phyloP scores from a whole-genome alignment of 73 alveolate genomes.

The Uronychia binucleata region DNA sequence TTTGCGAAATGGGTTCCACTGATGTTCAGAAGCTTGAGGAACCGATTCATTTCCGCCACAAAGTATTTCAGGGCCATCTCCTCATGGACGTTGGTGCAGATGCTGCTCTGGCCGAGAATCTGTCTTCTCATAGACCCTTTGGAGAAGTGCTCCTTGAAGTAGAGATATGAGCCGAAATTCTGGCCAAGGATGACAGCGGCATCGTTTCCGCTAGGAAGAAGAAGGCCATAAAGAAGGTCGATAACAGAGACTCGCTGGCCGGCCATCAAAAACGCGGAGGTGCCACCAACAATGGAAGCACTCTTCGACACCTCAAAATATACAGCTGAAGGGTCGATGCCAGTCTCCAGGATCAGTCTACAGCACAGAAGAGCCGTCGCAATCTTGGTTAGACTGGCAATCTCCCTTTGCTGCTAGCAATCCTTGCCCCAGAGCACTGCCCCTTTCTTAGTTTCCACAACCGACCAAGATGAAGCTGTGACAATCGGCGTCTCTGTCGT shows the following conservation, averaged over 20 bases:
- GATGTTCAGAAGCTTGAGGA: slow-evolving; percentile 22
- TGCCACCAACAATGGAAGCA: slow-evolving; percentile 9
- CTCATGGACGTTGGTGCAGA: neutral
- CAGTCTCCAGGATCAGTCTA: neutral
- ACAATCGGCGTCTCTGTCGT: neutral
- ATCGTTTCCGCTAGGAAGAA: slow-evolving; percentile 27
- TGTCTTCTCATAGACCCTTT: neutral
- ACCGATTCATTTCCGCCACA: slow-evolving; percentile 58
- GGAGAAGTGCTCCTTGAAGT: neutral
- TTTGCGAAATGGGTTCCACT: slow-evolving; percentile 35
- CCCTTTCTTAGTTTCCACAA: slow-evolving; percentile 8
- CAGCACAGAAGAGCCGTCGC: neutral
- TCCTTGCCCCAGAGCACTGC: slow-evolving; percentile 14
- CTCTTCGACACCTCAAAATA: slow-evolving; percentile 4
- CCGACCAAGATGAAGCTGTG: slow-evolving; percentile 3
- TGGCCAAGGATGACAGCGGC: neutral
- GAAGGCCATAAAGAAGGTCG: slow-evolving; percentile 18
- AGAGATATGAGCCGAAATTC: neutral
- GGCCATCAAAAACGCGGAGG: slow-evolving; percentile 7
- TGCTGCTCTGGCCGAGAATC: neutral
- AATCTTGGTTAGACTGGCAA: slow-evolving; percentile 22
- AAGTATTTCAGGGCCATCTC: slow-evolving; percentile 9
- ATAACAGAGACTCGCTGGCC: neutral
- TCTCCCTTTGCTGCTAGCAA: neutral
- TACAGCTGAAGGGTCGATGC: neutral